Conservation (phyloP, 2,329 filamentous ascomycete species). For the Calonectria fujianensis region DNA sequence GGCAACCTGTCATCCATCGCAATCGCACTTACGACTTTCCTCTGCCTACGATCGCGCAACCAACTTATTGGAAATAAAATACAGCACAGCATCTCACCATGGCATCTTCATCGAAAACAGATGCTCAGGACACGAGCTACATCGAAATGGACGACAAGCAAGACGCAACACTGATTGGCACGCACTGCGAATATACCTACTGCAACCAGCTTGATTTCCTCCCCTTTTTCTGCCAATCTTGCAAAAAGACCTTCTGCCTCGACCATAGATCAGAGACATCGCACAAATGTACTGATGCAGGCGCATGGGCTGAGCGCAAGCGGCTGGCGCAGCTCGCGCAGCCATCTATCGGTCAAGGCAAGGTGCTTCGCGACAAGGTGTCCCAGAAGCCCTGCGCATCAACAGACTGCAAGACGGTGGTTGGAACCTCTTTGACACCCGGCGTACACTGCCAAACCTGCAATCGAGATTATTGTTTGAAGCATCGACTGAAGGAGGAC, state of each 20-base stretch:
- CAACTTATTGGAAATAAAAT: conserved; percentile 39
- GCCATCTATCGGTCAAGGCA: conserved; percentile 73
- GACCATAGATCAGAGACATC: conserved; percentile 92
- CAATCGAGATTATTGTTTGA: conserved; percentile 84
- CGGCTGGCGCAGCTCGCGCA: conserved; percentile 73
- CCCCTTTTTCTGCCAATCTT: conserved; percentile 95
- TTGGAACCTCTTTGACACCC: conserved; percentile 80
- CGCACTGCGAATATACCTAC: conserved; percentile 92
- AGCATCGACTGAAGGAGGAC: conserved; percentile 85
- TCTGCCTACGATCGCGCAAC: conserved; percentile 52
- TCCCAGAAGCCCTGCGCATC: conserved; percentile 81
- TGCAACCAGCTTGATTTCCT: conserved; percentile 98
- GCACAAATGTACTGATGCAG: conserved; percentile 80
- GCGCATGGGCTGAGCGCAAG: conserved; percentile 77
- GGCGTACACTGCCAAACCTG: conserved; percentile 83
- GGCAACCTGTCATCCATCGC: conserved; percentile 49
- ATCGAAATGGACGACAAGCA: conserved; percentile 81
- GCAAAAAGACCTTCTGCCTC: conserved; percentile 89
- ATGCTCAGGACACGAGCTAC: conserved; percentile 73
- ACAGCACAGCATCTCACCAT: conserved; percentile 61
- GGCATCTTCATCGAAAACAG: conserved; percentile 70
- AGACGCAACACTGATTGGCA: conserved; percentile 90
- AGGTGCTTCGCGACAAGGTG: conserved; percentile 72
- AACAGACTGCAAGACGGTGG: conserved; percentile 79
- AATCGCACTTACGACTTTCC: conserved; percentile 53